A percentile compares a stretch with the other conserved stretches of the same genome.
Evolutionary conservation across 805 yeast species (phyloP).

Genomic region (Candida gorgasii): DNA sequence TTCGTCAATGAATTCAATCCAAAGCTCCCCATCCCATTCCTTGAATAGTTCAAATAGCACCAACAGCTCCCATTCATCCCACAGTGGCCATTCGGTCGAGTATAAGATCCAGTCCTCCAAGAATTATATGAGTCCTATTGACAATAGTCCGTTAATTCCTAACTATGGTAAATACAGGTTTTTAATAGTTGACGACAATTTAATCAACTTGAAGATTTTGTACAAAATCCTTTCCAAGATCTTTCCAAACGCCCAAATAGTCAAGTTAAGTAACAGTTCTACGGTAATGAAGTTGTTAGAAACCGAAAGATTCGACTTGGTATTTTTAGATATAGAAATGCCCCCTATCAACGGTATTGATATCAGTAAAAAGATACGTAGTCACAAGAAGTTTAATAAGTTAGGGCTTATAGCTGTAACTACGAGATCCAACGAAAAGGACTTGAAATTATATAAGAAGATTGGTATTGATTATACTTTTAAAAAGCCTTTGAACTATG

Average conservation of each 20-base stretch:
- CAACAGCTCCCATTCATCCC: conserved; percentile 3
- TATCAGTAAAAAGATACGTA: conserved; percentile 26
- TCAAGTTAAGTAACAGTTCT: conserved; percentile 30
- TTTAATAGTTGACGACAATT: conserved; percentile 43
- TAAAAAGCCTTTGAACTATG: conserved; percentile 38
- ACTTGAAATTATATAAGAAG: conserved; percentile 29
- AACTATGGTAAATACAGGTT: conserved; percentile 20
- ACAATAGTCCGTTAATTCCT: conserved; percentile 19
- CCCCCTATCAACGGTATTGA: conserved; percentile 43
- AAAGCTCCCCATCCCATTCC: conserved; percentile 4
- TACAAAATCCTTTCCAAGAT: conserved; percentile 30
- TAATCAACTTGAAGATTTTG: conserved; percentile 40
- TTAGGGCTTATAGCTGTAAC: conserved; percentile 44
- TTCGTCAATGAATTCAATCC: conserved; percentile 1
- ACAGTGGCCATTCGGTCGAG: conserved; percentile 8
- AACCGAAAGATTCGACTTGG: conserved; percentile 25
- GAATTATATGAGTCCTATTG: conserved; percentile 15
- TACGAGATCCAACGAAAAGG: conserved; percentile 29
- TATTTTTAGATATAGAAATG: conserved; percentile 49
- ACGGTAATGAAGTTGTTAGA: conserved; percentile 23
- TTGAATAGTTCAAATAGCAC: conserved; percentile 11
- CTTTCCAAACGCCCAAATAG: conserved; percentile 33
- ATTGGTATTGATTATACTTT: conserved; percentile 44
- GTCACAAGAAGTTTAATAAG: conserved; percentile 16
- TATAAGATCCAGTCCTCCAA: conserved; percentile 12